A percentile compares a stretch with the other conserved stretches of the same genome.
Evolutionary conservation across 148 eudicot species (phyloP).

Genomic region (Nepenthes mirabilis): DNA sequence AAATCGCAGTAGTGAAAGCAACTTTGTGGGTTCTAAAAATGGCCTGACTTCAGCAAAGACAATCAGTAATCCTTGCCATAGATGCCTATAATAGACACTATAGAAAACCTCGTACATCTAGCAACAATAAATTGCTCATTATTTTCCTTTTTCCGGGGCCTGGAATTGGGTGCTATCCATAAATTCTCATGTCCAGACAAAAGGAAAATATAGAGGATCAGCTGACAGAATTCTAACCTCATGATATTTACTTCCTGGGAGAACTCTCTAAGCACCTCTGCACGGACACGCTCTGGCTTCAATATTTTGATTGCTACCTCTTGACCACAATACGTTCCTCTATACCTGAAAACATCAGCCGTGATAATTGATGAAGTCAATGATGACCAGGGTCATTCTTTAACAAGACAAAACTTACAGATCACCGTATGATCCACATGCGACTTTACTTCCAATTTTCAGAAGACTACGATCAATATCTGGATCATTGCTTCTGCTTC

Average conservation of each 20-base stretch:
- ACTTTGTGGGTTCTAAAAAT: too few relatives aligned
- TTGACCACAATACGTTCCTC: conserved; percentile 55
- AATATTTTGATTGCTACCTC: conserved; percentile 77
- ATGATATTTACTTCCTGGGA: conserved; percentile 72
- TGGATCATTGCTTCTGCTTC: conserved; percentile 29
- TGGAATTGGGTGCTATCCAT: not conserved
- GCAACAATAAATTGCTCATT: too few relatives aligned
- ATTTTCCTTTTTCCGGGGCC: too few relatives aligned
- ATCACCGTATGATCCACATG: conserved; percentile 56
- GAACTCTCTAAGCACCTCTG: conserved; percentile 55
- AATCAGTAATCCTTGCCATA: too few relatives aligned
- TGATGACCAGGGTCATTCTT: not conserved
- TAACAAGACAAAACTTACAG: conserved; percentile 36
- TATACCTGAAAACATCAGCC: conserved; percentile 37
- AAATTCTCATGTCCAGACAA: not conserved
- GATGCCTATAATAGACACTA: too few relatives aligned
- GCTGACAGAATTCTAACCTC: conserved; percentile 28
- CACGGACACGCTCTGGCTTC: conserved; percentile 39
- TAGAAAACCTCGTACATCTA: too few relatives aligned
- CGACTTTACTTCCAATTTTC: conserved; percentile 39
- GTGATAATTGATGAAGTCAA: not conserved
- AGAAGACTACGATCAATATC: conserved; percentile 56
- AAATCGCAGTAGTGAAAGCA: too few relatives aligned
- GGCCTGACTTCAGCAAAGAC: too few relatives aligned
- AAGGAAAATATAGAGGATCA: not conserved